Evolutionary conservation across 371 early-diverging fungal genomes (phyloP), one percentile per base, ranked within the genome.

Genomic region (Lichtheimia hyalospora): DNA sequence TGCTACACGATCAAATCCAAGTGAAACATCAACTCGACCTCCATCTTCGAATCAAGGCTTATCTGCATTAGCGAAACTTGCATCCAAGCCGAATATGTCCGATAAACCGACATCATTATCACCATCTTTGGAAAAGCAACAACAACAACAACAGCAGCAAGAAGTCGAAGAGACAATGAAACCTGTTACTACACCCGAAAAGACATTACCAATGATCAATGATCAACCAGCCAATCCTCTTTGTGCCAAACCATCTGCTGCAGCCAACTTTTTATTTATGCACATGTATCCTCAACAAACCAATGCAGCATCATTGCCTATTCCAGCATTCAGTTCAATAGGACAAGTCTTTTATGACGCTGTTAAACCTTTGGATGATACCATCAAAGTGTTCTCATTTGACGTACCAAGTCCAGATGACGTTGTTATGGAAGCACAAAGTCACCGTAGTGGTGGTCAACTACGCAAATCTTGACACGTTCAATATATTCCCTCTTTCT

Each of bases 361-460:
- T 10, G 57, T 66, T 41, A 57, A 63, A 28, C 60, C 70, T 7
- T 57, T 64, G 0, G 55, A 62, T 6, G 62, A 63, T 39, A 75
- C 56, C 43, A 61, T 67, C 5, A 57, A 62, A 46, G 60, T 77
- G 3, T 94, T 93, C 71, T 50, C 64, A 8, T 94, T 95, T 71
- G 82, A 89, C 61, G 66, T 78, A 39, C 92, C 92, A 13, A 93
- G 94, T 59, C 94, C 94, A 15, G 94, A 94, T 71, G 94, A 95
- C 75, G 60, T 83, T 34, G 92, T 91, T 3, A 70, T 87, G 10
- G 64, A 85, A 12, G 83, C 87, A 5, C 89, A 89, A 60, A 74
- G 74, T 51, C 70, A 81, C 23, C 78, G 78, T 20, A 64, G 68
- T 46, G 68, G 66, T 12, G 54, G 52, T 27, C 16, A 18, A 27